Evolutionary conservation across 805 yeast species (phyloP).

Genomic region (Candida hispaniensis): DNA sequence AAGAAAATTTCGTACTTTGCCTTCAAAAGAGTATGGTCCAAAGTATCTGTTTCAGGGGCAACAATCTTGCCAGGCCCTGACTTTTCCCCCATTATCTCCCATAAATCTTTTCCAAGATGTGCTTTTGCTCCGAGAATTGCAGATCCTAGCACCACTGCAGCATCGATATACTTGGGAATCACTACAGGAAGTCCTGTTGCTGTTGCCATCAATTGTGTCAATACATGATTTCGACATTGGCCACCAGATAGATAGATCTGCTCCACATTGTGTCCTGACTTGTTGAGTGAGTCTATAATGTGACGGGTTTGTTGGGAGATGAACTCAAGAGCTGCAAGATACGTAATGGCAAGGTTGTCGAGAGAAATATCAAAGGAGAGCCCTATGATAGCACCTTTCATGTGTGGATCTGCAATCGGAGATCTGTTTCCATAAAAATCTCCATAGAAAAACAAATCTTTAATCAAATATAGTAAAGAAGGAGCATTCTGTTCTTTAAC

Average conservation of each 20-base stretch:
- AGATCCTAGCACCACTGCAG: constrained; percentile 94
- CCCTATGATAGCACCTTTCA: constrained; percentile 89
- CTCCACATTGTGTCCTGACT: constrained; percentile 64
- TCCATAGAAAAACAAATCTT: constrained; percentile 84
- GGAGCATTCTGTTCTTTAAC: constrained; percentile 46
- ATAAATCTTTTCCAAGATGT: constrained; percentile 43
- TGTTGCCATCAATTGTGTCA: constrained; percentile 84
- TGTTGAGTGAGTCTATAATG: constrained; percentile 75
- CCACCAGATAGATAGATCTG: constrained; percentile 91
- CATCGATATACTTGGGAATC: constrained; percentile 89
- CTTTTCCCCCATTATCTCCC: constrained; percentile 79
- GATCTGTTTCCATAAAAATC: constrained; percentile 95
- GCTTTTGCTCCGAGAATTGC: constrained; percentile 95
- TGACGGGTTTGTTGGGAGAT: constrained; percentile 97
- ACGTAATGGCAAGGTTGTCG: constrained; percentile 73
- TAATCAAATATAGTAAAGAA: constrained; percentile 71
- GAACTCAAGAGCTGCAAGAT: constrained; percentile 91
- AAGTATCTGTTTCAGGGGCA: constrained; percentile 49
- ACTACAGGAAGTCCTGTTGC: constrained; percentile 86
- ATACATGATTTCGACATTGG: constrained; percentile 83
- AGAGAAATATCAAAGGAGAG: constrained; percentile 83
- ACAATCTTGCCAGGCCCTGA: constrained; percentile 79
- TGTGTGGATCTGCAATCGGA: constrained; percentile 90
- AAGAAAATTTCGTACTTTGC: constrained; percentile 78
- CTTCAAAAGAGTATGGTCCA: constrained; percentile 59